Conservation (phyloP, 163 green algal species). For the Coccomyxa subellipsoidea region DNA sequence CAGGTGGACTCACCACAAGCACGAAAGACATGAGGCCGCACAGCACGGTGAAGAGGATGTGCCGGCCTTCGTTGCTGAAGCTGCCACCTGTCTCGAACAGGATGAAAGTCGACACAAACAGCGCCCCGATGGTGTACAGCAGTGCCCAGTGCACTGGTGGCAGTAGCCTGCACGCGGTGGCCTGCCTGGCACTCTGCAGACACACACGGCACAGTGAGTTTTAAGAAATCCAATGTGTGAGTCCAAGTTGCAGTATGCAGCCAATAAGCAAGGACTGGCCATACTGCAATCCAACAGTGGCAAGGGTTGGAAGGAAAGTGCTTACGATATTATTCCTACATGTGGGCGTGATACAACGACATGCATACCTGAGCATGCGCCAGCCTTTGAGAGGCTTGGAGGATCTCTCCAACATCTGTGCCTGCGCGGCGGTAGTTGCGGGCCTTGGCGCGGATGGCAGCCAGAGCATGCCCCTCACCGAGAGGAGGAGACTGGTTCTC, state of each 20-base stretch:
- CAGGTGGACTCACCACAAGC: slow-evolving; percentile 19
- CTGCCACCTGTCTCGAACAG: slow-evolving; percentile 40
- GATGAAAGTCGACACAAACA: slow-evolving; percentile 43
- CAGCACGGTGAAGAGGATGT: slow-evolving; percentile 40
- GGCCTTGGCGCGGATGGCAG: slow-evolving; percentile 28
- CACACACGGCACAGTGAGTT: background rate
- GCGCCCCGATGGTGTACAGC: slow-evolving; percentile 34
- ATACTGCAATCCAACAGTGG: background rate
- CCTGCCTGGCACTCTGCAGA: slow-evolving; percentile 32
- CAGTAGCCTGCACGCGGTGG: slow-evolving; percentile 32
- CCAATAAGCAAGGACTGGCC: too few species aligned
- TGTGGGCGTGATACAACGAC: too few species aligned
- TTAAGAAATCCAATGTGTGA: background rate
- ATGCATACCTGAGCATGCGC: slow-evolving; percentile 22
- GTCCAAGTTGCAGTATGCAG: background rate
- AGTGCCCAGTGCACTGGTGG: slow-evolving; percentile 37
- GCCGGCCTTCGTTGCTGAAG: slow-evolving; percentile 38
- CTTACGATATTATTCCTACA: too few species aligned
- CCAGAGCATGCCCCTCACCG: slow-evolving; percentile 27
- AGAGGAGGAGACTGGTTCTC: slow-evolving; percentile 38
- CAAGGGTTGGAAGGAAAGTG: background rate
- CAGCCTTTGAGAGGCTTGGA: slow-evolving; percentile 30
- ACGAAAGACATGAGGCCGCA: slow-evolving; percentile 41
- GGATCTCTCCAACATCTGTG: slow-evolving; percentile 33
- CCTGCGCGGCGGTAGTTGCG: slow-evolving; percentile 29